Evolutionary conservation across 495 filamentous ascomycete species (phyloP).

Genomic region (Penicillium salamii): DNA sequence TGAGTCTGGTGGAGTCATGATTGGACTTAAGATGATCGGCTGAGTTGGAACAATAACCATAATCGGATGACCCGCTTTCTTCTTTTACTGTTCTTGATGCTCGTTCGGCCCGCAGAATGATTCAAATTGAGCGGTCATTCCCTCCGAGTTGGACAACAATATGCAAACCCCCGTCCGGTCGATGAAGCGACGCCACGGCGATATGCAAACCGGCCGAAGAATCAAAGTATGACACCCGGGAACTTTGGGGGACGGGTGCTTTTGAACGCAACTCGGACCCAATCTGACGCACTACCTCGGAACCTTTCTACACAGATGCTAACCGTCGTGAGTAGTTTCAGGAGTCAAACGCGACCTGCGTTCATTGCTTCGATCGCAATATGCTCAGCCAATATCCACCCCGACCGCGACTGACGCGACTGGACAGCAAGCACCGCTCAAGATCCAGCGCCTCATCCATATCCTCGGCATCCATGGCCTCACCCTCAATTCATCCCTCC

Average conservation of each 20-base stretch:
- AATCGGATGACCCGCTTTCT: not conserved
- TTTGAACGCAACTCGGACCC: too few species aligned
- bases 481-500: not conserved
- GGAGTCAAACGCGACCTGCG: slow-evolving; percentile 14
- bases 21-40: not conserved
- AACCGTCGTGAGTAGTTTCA: not conserved
- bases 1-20: not conserved
- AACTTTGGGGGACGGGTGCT: too few species aligned
- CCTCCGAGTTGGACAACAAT: not conserved
- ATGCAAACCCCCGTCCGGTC: not conserved
- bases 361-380: slow-evolving; percentile 34
- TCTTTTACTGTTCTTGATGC: not conserved
- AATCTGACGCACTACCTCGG: too few species aligned
- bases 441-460: slow-evolving; percentile 15
- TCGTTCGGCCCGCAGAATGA: not conserved
- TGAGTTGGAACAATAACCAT: not conserved
- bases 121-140: not conserved
- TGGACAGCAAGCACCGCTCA: slow-evolving; percentile 17
- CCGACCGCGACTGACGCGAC: slow-evolving; percentile 25
- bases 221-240: not conserved
- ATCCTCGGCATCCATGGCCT: slow-evolving; percentile 10
- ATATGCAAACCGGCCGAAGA: not conserved
- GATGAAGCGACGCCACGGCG: not conserved
- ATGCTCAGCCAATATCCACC: slow-evolving; percentile 31
- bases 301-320: not conserved